phyloP scores from a whole-genome alignment of 2,329 filamentous ascomycete species.

The Ceratocystis cacaofunesta region DNA sequence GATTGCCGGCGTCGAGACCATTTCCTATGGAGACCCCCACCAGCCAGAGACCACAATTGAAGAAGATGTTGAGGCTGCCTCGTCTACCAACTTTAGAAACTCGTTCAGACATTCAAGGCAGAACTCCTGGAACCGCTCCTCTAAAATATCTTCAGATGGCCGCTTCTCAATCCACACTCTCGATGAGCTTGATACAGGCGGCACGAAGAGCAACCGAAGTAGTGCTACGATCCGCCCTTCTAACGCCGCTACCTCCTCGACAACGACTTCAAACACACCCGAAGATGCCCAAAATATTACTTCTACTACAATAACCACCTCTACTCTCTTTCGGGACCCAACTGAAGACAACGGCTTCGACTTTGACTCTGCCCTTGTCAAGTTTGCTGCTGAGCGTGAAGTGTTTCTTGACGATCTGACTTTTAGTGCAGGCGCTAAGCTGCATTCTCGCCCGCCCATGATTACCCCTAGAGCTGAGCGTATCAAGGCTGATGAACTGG shows the following conservation, averaged over 20 bases:
- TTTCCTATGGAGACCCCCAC: constrained; percentile 43
- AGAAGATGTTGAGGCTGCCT: constrained; percentile 41
- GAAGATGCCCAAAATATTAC: neutral
- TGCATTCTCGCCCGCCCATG: constrained; percentile 54
- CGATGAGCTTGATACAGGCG: constrained; percentile 42
- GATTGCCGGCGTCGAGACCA: constrained; percentile 56
- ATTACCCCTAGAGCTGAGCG: constrained; percentile 68
- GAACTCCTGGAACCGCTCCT: constrained; percentile 44
- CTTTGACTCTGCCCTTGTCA: constrained; percentile 82
- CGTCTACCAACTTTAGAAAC: constrained; percentile 24
- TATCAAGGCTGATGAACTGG: constrained; percentile 58
- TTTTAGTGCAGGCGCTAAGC: constrained; percentile 70
- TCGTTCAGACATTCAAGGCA: constrained; percentile 45
- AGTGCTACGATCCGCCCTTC: constrained; percentile 46
- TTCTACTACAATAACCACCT: constrained; percentile 17
- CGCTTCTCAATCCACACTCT: constrained; percentile 40
- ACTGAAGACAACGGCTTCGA: constrained; percentile 49
- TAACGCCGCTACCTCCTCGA: constrained; percentile 20
- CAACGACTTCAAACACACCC: constrained; percentile 14
- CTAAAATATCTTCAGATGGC: constrained; percentile 35
- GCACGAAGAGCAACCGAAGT: constrained; percentile 47
- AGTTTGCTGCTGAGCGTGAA: constrained; percentile 91
- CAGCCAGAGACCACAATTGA: constrained; percentile 38
- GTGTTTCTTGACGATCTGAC: constrained; percentile 84
- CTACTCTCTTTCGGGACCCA: constrained; percentile 26